Percentiles rank a stretch among this genome's conserved stretches.
phyloP scores from a whole-genome alignment of 805 yeast genomes.

The Candida peoriensis region DNA sequence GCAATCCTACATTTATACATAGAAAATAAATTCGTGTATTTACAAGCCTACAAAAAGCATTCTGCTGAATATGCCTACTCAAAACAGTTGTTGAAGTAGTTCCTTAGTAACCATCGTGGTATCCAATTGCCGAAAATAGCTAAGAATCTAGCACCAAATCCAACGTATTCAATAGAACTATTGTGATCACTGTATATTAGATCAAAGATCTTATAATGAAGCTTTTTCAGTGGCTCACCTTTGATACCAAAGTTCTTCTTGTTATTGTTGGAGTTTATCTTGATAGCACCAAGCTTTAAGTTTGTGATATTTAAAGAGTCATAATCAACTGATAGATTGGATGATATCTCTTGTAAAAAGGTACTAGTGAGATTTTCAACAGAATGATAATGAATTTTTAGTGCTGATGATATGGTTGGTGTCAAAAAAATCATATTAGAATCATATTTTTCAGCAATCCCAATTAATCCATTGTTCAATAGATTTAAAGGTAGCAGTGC shows the following conservation, averaged over 20 bases:
- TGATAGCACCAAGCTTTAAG: constrained; percentile 42
- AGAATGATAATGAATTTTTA: constrained; percentile 58
- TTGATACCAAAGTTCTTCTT: constrained; percentile 17
- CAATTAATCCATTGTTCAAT: constrained; percentile 50
- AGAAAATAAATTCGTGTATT: too few species aligned
- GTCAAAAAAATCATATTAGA: constrained; percentile 47
- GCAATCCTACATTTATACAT: too few species aligned
- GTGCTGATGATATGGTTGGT: constrained; percentile 50
- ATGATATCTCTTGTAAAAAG: constrained; percentile 34
- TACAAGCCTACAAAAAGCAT: too few species aligned
- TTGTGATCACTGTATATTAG: constrained; percentile 17
- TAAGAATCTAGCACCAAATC: constrained; percentile 21
- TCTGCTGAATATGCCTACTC: too few species aligned
- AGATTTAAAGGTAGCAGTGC: constrained; percentile 45
- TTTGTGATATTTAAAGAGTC: constrained; percentile 38
- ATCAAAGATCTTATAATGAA: constrained; percentile 23
- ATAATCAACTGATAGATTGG: constrained; percentile 34
- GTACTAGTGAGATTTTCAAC: constrained; percentile 53
- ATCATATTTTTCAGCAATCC: constrained; percentile 44
- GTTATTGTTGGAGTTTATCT: constrained; percentile 28
- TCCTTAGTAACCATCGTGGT: constrained; percentile 18
- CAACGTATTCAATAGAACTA: constrained; percentile 15
- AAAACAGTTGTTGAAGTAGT: constrained; percentile 14
- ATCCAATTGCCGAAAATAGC: constrained; percentile 14
- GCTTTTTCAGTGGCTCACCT: constrained; percentile 15